Evolutionary conservation across 257 asterid species (phyloP), one percentile per base, ranked within the genome.

Genomic region (Hygrophila difformis): DNA sequence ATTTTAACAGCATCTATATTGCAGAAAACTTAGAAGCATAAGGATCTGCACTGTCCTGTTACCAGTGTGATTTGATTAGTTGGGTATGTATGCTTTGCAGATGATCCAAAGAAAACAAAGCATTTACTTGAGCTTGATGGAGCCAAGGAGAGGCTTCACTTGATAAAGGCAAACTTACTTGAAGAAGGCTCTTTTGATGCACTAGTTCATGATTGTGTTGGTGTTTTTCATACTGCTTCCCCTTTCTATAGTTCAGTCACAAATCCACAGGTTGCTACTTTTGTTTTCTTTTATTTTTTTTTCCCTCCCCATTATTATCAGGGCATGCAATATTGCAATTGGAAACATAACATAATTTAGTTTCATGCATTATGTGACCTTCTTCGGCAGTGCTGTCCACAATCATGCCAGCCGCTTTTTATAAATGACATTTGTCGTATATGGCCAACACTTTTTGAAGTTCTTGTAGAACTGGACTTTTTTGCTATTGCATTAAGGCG

Each of bases 211-310:
- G 94, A 93, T 10, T 83, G 97, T 53, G 95, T 75, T 36, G 79
- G 88, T 13, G 94, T 87, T 55, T 87, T 87, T 51, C 97, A 87
- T 57, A 80, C 82, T 23, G 94, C 94, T 23, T 82, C 97, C 21
- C 97, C 97, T 40, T 87, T 83, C 63, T 80, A 40, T 65, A 65
- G 56, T 56, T 49, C 38, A 19, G 71, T 58, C 50, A 26, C 56
- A 35, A 89, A 83, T 68, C 96, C 96, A 45, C 77, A 82, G 94
- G 94, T 87, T 49, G 9, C 8, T 26, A 2, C 37, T 33, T 33
- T 33, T 33, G 37, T 33, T 12, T 33, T 33, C 12, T 12, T 33
- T 33, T 33, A 4, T 33, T 33, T 5, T 4, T 24, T 24, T 24
- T 24, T 24, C 5, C 5, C 7, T 24, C n/a, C n/a, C n/a, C n/a